phyloP scores from a whole-genome alignment of 352 stramenopile species.

The Thalassiosira livingstoniorum region DNA sequence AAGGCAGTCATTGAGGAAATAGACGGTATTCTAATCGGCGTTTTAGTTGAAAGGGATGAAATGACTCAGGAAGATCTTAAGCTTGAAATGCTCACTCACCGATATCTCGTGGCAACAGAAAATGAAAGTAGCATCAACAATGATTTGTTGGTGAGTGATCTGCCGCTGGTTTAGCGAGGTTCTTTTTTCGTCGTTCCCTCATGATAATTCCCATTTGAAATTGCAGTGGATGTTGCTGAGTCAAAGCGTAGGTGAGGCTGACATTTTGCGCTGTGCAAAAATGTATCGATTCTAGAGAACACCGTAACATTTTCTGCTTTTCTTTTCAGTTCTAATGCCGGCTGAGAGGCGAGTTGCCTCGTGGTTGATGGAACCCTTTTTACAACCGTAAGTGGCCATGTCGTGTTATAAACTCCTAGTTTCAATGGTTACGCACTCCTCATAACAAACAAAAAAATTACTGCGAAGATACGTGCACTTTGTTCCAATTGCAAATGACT shows the following conservation, averaged over 20 bases:
- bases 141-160: conserved; percentile 41
- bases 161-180: neutral
- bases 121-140: conserved; percentile 12
- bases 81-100: conserved; percentile 40
- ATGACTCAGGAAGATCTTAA: conserved; percentile 10
- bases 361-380: conserved; percentile 51
- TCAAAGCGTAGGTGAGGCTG: conserved; percentile 40
- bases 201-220: neutral
- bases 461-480: conserved; percentile 60
- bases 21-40: neutral
- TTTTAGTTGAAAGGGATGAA: conserved; percentile 7
- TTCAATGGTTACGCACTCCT: too few species aligned
- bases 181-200: neutral
- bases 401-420: too few species aligned
- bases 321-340: conserved; percentile 47
- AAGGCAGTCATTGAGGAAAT: neutral
- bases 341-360: conserved; percentile 18
- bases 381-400: conserved; percentile 1
- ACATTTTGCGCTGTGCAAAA: neutral
- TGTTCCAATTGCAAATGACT: conserved; percentile 47
- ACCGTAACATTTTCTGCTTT: neutral
- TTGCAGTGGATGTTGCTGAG: conserved; percentile 57
- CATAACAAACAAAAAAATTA: too few species aligned
- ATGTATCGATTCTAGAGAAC: neutral
- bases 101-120: conserved; percentile 47